phyloP scores from a whole-genome alignment of 768 basidiomycete species.

The Boletus subparvulus region DNA sequence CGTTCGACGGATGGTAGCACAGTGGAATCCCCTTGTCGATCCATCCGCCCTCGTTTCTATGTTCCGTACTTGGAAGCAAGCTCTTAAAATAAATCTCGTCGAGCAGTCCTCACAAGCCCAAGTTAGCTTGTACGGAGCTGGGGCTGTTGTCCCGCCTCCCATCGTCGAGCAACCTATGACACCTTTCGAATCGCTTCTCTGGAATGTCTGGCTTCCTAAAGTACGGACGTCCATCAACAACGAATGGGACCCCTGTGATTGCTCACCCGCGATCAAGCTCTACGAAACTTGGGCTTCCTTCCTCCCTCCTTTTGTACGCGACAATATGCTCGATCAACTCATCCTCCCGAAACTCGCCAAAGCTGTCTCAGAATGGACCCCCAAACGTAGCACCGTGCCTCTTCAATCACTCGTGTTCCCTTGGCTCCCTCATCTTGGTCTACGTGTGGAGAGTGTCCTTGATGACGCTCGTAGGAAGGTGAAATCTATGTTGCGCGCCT shows the following conservation, averaged over 20 bases:
- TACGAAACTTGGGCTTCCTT: constrained; percentile 88
- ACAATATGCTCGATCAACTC: constrained; percentile 95
- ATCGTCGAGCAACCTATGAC: constrained; percentile 73
- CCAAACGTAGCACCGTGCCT: constrained; percentile 54
- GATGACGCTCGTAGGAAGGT: constrained; percentile 87
- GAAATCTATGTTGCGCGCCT: constrained; percentile 71
- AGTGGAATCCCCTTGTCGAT: constrained; percentile 85
- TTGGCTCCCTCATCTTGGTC: constrained; percentile 88
- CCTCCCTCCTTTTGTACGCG: constrained; percentile 86
- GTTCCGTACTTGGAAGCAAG: constrained; percentile 69
- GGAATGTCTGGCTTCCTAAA: constrained; percentile 94
- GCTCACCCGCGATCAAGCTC: constrained; percentile 74
- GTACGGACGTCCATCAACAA: constrained; percentile 95
- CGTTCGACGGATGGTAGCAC: constrained; percentile 66
- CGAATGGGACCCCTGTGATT: constrained; percentile 78
- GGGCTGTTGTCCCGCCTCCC: constrained; percentile 31
- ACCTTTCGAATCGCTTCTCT: constrained; percentile 89
- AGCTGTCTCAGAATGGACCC: constrained; percentile 81
- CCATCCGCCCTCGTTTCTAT: constrained; percentile 62
- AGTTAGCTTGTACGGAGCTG: constrained; percentile 59
- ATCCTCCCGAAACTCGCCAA: constrained; percentile 89
- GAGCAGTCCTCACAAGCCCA: constrained; percentile 46
- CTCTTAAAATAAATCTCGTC: constrained; percentile 54
- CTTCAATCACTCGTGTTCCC: constrained; percentile 88
- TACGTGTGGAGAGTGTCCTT: constrained; percentile 79